Conservation (phyloP, 352 stramenopile species). For the Pythium folliculosum region DNA sequence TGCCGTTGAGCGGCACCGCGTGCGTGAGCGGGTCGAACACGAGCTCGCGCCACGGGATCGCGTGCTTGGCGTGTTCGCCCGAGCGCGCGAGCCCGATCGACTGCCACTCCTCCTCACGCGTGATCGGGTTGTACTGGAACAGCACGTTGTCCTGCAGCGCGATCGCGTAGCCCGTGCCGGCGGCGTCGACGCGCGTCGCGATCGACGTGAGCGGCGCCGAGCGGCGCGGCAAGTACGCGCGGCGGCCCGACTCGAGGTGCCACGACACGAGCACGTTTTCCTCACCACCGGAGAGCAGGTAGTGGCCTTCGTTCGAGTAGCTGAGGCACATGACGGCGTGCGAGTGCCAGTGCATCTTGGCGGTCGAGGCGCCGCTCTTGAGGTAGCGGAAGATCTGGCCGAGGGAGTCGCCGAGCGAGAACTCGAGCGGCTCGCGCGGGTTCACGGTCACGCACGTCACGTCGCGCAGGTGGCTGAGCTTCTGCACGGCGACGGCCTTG, state of each 20-base stretch:
- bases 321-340: constrained; percentile 71
- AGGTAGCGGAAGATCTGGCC: constrained; percentile 73
- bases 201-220: constrained; percentile 62
- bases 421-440: constrained; percentile 45
- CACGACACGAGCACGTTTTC: constrained; percentile 88
- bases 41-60: constrained; percentile 55
- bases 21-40: constrained; percentile 64
- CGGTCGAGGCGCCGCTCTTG: constrained; percentile 30
- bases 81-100: constrained; percentile 60
- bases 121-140: constrained; percentile 85
- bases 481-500: constrained; percentile 39
- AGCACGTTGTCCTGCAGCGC: constrained; percentile 64
- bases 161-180: constrained; percentile 56
- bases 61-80: constrained; percentile 38
- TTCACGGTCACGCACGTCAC: constrained; percentile 67
- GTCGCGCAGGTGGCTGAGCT: constrained; percentile 47
- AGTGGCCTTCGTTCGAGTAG: constrained; percentile 79
- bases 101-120: constrained; percentile 77
- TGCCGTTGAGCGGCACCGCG: constrained; percentile 64
- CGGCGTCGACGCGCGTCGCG: constrained; percentile 47
- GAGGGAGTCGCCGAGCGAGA: constrained; percentile 59
- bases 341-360: constrained; percentile 87
- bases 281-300: constrained; percentile 80
- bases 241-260: constrained; percentile 77
- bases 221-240: constrained; percentile 77